Evolutionary conservation across 371 early-diverging fungal genomes (phyloP).

Genomic region (Rhizopus sp.): DNA sequence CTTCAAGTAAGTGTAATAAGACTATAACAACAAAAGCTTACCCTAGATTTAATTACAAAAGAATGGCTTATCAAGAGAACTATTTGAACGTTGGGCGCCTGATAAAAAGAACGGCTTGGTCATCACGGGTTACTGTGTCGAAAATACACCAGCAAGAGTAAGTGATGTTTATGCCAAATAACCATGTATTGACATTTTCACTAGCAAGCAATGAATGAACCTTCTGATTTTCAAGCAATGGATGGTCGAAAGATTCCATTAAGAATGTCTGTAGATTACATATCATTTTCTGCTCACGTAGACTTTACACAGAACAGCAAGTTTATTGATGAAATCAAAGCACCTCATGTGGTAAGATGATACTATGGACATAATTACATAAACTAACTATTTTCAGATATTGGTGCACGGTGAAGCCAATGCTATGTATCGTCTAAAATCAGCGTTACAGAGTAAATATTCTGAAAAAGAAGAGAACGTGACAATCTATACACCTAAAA

Average conservation of each 20-base stretch:
- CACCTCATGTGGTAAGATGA: conserved; percentile 85
- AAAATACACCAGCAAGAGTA: conserved; percentile 98
- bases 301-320: conserved; percentile 98
- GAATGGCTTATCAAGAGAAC: conserved; percentile 96
- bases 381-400: conserved; percentile 44
- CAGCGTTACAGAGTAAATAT: conserved; percentile 88
- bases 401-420: conserved; percentile 99
- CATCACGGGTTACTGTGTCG: conserved; percentile 99
- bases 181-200: not conserved
- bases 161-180: conserved; percentile 7
- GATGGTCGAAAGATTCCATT: conserved; percentile 90
- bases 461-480: conserved; percentile 82
- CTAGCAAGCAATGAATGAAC: conserved; percentile 91
- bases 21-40: not conserved
- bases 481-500: conserved; percentile 91
- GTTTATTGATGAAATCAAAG: conserved; percentile 97
- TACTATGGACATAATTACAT: not conserved
- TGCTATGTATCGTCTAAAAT: conserved; percentile 96
- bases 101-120: conserved; percentile 96
- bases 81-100: conserved; percentile 98
- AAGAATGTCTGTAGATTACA: conserved; percentile 94
- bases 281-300: conserved; percentile 99
- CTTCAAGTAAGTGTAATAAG: conserved; percentile 70
- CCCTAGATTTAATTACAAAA: conserved; percentile 14
- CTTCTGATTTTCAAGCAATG: conserved; percentile 89